Percentiles rank a stretch among this genome's conserved stretches.
Conservation (phyloP, 1,284 basidiomycete species). For the Porogramme epimiltina region DNA sequence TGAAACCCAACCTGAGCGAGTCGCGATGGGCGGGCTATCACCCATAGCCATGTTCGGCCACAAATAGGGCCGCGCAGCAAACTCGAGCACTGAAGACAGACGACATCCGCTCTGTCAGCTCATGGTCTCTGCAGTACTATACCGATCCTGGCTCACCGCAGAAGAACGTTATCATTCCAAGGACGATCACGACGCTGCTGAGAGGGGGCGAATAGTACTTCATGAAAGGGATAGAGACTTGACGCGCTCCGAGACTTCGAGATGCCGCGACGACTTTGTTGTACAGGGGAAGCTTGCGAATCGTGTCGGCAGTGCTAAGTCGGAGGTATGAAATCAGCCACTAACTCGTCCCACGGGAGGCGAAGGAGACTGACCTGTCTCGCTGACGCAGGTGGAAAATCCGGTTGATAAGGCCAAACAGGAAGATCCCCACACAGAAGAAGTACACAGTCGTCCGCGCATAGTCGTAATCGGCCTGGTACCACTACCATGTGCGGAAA, state of each 20-base stretch:
- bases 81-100: conserved; percentile 4
- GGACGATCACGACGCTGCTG: conserved; percentile 31
- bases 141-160: conserved; percentile 21
- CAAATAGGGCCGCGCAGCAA: conserved; percentile 37
- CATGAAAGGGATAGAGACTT: conserved; percentile 26
- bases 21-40: conserved; percentile 39
- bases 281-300: conserved; percentile 3
- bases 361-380: neutral
- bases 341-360: neutral
- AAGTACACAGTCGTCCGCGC: conserved; percentile 33
- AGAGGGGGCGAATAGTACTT: conserved; percentile 37
- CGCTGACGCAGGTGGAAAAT: conserved; percentile 2
- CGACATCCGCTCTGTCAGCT: no score
- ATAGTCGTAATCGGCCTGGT: conserved; percentile 36
- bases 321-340: no score
- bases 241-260: conserved; percentile 28
- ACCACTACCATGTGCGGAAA: conserved; percentile 28
- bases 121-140: no score
- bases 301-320: neutral
- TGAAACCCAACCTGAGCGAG: conserved; percentile 37
- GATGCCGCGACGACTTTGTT: conserved; percentile 27
- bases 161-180: conserved; percentile 33
- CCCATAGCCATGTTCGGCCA: conserved; percentile 38
- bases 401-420: conserved; percentile 12
- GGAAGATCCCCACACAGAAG: conserved; percentile 31